Percentiles rank a stretch among this genome's conserved stretches.
phyloP scores from a whole-genome alignment of 1,284 basidiomycete species.

The Apiotrichum akiyoshidainum region DNA sequence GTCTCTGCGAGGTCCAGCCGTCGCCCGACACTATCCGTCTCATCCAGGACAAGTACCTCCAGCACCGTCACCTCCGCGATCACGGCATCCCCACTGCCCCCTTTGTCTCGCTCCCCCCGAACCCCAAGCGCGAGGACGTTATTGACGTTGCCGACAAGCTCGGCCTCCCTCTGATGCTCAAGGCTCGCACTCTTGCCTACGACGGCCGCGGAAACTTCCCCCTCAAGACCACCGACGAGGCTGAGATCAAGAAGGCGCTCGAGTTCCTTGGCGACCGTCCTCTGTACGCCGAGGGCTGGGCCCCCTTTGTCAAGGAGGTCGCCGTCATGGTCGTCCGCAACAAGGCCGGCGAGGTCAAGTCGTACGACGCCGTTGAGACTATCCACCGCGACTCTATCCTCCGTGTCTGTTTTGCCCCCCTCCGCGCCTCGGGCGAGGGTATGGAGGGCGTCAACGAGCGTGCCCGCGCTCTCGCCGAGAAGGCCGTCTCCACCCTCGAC shows the following conservation, averaged over 20 bases:
- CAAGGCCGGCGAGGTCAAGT: conserved; percentile 66
- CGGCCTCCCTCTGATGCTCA: conserved; percentile 92
- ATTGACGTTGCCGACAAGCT: conserved; percentile 58
- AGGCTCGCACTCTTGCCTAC: conserved; percentile 90
- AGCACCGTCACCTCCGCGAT: conserved; percentile 73
- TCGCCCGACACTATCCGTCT: conserved; percentile 76
- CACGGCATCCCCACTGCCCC: conserved; percentile 68
- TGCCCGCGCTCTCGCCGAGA: conserved; percentile 74
- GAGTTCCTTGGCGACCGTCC: conserved; percentile 60
- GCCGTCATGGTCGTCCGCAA: conserved; percentile 97
- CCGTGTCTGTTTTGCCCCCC: conserved; percentile 80
- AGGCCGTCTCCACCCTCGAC: conserved; percentile 72
- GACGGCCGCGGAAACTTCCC: conserved; percentile 94
- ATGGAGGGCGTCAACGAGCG: conserved; percentile 58
- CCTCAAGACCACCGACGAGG: conserved; percentile 57
- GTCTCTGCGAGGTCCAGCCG: conserved; percentile 72
- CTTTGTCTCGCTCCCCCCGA: conserved; percentile 59
- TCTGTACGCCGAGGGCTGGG: conserved; percentile 93
- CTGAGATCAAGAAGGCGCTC: conserved; percentile 63
- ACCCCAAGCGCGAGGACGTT: conserved; percentile 56
- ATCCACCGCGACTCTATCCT: conserved; percentile 93
- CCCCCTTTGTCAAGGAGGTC: conserved; percentile 83
- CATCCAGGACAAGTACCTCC: conserved; percentile 93
- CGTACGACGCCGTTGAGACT: conserved; percentile 94
- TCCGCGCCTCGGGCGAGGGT: conserved; percentile 57